These are phyloP conservation scores for Samsoniella hepiali DNA, from an alignment of 2,329 filamentous ascomycete genomes.

Conservation along the genomic window DNA sequence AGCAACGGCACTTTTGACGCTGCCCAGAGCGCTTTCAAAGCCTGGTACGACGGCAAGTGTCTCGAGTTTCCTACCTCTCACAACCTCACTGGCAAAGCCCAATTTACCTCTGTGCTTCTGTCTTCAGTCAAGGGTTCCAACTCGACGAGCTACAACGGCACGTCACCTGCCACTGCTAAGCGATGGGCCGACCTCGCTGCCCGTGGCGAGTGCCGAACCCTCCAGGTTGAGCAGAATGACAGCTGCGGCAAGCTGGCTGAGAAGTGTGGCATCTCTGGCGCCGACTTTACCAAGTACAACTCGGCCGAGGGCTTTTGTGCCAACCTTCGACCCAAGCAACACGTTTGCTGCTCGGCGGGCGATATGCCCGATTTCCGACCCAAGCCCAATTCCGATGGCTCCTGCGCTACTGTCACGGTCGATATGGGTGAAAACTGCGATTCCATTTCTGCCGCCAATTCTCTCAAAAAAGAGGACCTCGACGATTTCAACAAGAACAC, in stretches of 20 bases:
- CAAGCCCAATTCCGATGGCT: slow-evolving; percentile 33
- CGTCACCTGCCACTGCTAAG: neutral
- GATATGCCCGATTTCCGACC: slow-evolving; percentile 33
- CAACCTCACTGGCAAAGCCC: slow-evolving; percentile 5
- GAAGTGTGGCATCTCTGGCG: slow-evolving; percentile 37
- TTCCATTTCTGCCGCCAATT: slow-evolving; percentile 26
- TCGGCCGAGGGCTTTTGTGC: slow-evolving; percentile 25
- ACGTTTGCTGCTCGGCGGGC: slow-evolving; percentile 34
- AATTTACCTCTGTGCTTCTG: neutral
- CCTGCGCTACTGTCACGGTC: slow-evolving; percentile 34
- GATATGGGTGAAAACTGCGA: slow-evolving; percentile 33
- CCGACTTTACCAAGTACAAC: slow-evolving; percentile 41
- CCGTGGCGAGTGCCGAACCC: slow-evolving; percentile 1
- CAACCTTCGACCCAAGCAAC: slow-evolving; percentile 27
- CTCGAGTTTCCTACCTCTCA: neutral
- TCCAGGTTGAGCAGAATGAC: slow-evolving; percentile 34
- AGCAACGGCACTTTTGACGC: slow-evolving; percentile 9
- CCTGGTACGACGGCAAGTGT: slow-evolving; percentile 5
- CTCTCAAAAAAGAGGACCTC: slow-evolving; percentile 20
- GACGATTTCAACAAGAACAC: slow-evolving; percentile 28
- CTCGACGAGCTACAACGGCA: slow-evolving; percentile 4
- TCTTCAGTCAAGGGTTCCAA: slow-evolving; percentile 6
- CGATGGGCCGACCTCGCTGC: neutral
- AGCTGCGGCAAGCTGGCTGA: slow-evolving; percentile 35
- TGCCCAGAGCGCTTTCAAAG: neutral